A percentile compares a stretch with the other conserved stretches of the same genome.
phyloP scores from a whole-genome alignment of 1,284 basidiomycete genomes.

The Blastosporella zonata region DNA sequence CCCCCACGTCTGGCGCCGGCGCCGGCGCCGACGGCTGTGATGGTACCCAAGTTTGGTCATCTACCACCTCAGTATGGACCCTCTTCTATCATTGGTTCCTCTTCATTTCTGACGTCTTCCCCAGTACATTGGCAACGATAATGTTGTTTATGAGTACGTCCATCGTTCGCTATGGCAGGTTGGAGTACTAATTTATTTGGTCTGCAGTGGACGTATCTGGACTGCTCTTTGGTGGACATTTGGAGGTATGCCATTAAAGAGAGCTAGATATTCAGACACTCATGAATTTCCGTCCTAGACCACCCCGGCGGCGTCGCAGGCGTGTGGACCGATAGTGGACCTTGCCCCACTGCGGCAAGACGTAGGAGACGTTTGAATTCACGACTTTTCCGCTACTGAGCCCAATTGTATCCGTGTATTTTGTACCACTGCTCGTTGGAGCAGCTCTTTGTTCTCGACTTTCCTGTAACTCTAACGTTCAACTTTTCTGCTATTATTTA shows the following conservation, averaged over 20 bases:
- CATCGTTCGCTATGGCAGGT: neutral
- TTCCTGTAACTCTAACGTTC: neutral
- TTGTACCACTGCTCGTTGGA: neutral
- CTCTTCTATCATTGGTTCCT: neutral
- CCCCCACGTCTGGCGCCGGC: neutral
- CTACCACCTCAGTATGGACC: constrained; percentile 40
- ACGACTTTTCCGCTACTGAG: constrained; percentile 11
- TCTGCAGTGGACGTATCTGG: constrained; percentile 45
- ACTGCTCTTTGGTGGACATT: constrained; percentile 59
- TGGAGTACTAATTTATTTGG: neutral
- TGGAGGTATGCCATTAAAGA: constrained; percentile 19
- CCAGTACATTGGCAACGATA: constrained; percentile 46
- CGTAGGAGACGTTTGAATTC: constrained; percentile 11
- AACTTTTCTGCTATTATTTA: no score
- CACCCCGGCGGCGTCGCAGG: constrained; percentile 10
- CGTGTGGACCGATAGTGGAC: constrained; percentile 16
- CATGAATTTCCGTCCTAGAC: neutral
- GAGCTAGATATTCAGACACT: neutral
- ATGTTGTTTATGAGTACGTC: constrained; percentile 39
- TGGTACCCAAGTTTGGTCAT: constrained; percentile 45
- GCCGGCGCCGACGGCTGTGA: constrained; percentile 37
- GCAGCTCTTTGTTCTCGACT: neutral
- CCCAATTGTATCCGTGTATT: neutral
- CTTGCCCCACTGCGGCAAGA: constrained; percentile 4
- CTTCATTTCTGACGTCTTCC: neutral